Conservation (phyloP, 768 basidiomycete species). For the Lactarius trivialis region DNA sequence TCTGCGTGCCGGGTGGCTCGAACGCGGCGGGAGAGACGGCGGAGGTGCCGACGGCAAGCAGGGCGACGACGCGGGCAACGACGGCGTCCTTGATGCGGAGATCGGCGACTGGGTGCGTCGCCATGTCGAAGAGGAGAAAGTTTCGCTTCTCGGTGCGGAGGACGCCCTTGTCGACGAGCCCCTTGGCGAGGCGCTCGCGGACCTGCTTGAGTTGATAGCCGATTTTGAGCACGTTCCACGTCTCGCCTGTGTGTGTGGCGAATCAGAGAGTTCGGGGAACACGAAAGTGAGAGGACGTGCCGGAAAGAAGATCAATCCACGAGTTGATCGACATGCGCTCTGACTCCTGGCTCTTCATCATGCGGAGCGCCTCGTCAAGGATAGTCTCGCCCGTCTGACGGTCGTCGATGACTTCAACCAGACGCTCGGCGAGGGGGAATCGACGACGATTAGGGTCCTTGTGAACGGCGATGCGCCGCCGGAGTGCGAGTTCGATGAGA, state of each 20-base stretch:
- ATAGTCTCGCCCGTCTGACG: slow-evolving; percentile 93
- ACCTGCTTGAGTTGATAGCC: slow-evolving; percentile 99
- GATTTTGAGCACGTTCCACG: slow-evolving; percentile 99
- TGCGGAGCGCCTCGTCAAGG: slow-evolving; percentile 89
- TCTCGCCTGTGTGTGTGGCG: slow-evolving; percentile 64
- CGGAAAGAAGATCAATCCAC: slow-evolving; percentile 94
- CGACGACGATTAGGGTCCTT: slow-evolving; percentile 74
- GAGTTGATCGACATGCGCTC: slow-evolving; percentile 79
- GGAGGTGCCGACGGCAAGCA: slow-evolving; percentile 79
- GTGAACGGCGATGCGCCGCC: slow-evolving; percentile 87
- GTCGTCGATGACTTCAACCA: slow-evolving; percentile 89
- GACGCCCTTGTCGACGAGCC: slow-evolving; percentile 96
- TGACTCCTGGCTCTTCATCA: slow-evolving; percentile 80
- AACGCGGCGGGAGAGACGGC: slow-evolving; percentile 72
- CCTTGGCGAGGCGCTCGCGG: slow-evolving; percentile 92
- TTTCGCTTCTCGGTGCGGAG: slow-evolving; percentile 99
- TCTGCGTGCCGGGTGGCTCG: slow-evolving; percentile 71
- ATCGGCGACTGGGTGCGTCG: slow-evolving; percentile 96
- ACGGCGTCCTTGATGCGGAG: slow-evolving; percentile 84
- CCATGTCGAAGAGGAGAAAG: slow-evolving; percentile 99
- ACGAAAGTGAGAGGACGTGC: slow-evolving; percentile 42
- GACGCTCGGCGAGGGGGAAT: slow-evolving; percentile 67
- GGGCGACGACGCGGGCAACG: slow-evolving; percentile 63
- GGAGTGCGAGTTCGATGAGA: slow-evolving; percentile 92
- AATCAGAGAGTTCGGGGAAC: not conserved